Base-by-base conservation (phyloP, 2,329 filamentous ascomycete species). In the Mycosphaerella sp. region DNA sequence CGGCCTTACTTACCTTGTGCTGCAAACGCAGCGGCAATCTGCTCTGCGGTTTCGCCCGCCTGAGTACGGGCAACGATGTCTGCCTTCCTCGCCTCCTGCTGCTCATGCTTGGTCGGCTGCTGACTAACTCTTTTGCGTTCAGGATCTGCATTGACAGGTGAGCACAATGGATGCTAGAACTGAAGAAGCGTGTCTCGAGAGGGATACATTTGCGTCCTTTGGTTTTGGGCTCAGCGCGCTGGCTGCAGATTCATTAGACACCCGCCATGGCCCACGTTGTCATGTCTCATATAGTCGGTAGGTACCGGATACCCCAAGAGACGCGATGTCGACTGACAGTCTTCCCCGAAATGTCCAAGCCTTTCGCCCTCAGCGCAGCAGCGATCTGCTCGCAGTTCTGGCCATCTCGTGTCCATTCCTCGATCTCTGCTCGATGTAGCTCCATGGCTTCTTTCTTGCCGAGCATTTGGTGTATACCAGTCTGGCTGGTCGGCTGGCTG, bases 311-410 rank as follows among this genome's bases (percentile, higher is more conserved):
- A 28, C 61, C 61, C 60, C 59, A 63, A 34, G 53, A 44, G 13
- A 63, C 50, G 27, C 61, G 53, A 44, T 57, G 56, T 6, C 58
- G 50, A 40, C 53, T 57, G 49, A 63, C 52, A 9, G 59, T 61
- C 44, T 62, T 62, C 13, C 54, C 51, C 30, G 48, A 53, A 36
- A 58, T 50, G 14, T 59, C 42, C 17, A 59, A 42, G 35, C 61
- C 61, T 41, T 51, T 43, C 4, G 52, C 52, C 10, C 40, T 44
- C n/a, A 63, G 44, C 2, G 55, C 54, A 28, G 40, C 52, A 12
- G 61, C 56, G 13, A 63, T 59, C 18, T 61, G 56, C 49, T 59
- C 56, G 49, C 58, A 62, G 18, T 53, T 56, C 27, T 62, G 56
- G 34, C 62, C 62, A 45, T 52, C 46, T 7, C 34, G 40, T 5